These are phyloP conservation scores for Ramaria sp. DNA, from an alignment of 768 basidiomycete species.

Conservation along the genomic window DNA sequence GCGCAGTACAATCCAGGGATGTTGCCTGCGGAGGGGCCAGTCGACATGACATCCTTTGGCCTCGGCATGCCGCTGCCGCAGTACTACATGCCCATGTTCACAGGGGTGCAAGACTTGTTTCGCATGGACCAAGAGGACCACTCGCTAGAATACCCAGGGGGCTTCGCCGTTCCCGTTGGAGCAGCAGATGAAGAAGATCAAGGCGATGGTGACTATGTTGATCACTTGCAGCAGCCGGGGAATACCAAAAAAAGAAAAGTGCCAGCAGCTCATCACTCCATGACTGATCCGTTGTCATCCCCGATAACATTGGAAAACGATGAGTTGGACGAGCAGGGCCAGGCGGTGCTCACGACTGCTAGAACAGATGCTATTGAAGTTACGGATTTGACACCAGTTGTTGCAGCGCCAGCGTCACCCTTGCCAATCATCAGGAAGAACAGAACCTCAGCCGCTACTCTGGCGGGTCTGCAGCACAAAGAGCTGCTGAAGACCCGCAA, in stretches of 20 bases:
- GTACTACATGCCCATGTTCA: conserved; percentile 50
- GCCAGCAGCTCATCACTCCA: conserved; percentile 25
- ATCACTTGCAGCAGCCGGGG: conserved; percentile 64
- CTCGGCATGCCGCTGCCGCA: conserved; percentile 49
- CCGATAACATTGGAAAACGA: conserved; percentile 21
- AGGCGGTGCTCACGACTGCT: background rate
- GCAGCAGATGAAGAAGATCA: conserved; percentile 37
- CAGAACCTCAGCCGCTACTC: conserved; percentile 16
- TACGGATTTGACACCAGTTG: conserved; percentile 24
- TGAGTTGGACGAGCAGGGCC: conserved; percentile 21
- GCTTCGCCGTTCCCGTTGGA: conserved; percentile 2
- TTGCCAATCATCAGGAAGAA: conserved; percentile 12
- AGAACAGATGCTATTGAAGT: background rate
- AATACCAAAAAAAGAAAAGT: conserved; percentile 89
- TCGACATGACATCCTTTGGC: background rate
- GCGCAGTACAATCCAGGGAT: background rate
- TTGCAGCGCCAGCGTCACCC: conserved; percentile 36
- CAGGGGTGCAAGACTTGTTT: conserved; percentile 36
- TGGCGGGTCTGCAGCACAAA: conserved; percentile 66
- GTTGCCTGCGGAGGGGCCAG: background rate
- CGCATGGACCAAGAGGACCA: conserved; percentile 11
- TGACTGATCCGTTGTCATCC: conserved; percentile 19
- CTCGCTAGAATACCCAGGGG: background rate
- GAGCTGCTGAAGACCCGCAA: conserved; percentile 59
- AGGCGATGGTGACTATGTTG: conserved; percentile 50